Base-by-base conservation (phyloP, 192 early-diverging fungal genomes). In the Linnemannia hyalina region DNA sequence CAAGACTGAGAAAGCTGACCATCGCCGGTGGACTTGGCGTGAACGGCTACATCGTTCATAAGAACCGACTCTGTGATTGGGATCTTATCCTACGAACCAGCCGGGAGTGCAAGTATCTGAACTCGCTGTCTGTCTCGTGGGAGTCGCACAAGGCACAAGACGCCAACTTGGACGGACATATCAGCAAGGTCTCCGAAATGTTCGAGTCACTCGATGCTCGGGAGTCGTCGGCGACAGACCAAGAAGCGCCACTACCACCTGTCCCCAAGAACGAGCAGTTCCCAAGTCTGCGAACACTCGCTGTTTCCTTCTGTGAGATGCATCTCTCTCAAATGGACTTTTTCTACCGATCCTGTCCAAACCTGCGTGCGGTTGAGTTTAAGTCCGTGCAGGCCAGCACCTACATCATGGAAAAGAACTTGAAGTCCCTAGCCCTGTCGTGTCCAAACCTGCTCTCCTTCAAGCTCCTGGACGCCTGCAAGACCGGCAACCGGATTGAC, bases 51-150 rank as follows among this genome's bases (percentile, higher is more conserved):
- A 73, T 82, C 0, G 1, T 77, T 2, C 74, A 44, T 9, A 82
- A 77, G 44, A 82, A 82, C 70, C 35, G 74, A 23, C 36, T 13
- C 5, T 82, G 81, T 16, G n/a, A 77, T 26, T 82, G 74, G 81
- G 42, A 20, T 6, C 10, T 82, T 3, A 13, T 82, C 5, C 55
- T 77, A 32, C 40, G 55, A 1, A 26, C 72, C 32, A 54, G 38
- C n/a, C 68, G 74, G 20, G 81, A 60, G 29, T 77, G 74, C n/a
- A 68, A 68, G 13, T 55, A 7, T 20, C 42, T 82, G 23, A 44
- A 82, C 4, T 55, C 49, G 3, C 38, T 82, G n/a, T 44, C 49
- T 36, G 70, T 82, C 0, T 49, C 52, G 35, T 82, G 81, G 81
- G 57, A 77, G 20, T 36, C 23, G 15, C 73, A 38, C 1, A 44